Base-by-base conservation (phyloP, 371 early-diverging fungal species). In the Rhizopus arrhizus region DNA sequence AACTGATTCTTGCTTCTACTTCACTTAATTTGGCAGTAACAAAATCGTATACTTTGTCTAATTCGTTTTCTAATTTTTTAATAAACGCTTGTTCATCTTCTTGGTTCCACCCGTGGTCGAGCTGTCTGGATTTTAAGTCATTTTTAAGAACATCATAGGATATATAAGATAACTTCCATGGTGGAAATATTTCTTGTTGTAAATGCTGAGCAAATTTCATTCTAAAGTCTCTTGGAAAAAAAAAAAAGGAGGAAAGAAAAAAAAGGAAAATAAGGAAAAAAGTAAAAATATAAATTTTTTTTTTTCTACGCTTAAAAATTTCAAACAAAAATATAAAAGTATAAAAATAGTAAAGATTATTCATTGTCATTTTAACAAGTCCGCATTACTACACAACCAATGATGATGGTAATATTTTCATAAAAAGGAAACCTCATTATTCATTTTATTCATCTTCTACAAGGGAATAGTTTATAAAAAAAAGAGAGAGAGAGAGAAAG, bases 21-120 rank as follows among this genome's bases (percentile, higher is more conserved):
- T 96, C 96, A 56, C 87, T 87, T 61, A 88, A 73, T 72, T 95
- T 94, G 61, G 90, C 80, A 49, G 83, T 70, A 48, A 92, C 86
- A 70, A 93, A 94, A 54, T 86, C 80, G 46, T 87, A 84, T n/a
- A 93, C 92, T 81, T 91, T 94, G 51, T 88, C 88, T 16, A 94
- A 83, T 66, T 94, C 95, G 8, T 85, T 75, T 35, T 86, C 89
- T 3, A 93, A 66, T 28, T 79, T 69, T 53, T 83, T 79, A 13
- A 91, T 82, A 74, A 94, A 93, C 49, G 84, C 81, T 5, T 76
- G 71, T 66, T 94, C 94, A 48, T 88, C 87, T 46, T 78, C 72
- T 16, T 75, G 82, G 22, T 85, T 82, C 66, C 86, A 87, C 38
- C 28, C n/a, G 50, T 67, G 71, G 22, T 67, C 68, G 8, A 51